A percentile compares a stretch with the other conserved stretches of the same genome.
These are phyloP conservation scores for Quercus agrifolia DNA, from an alignment of 306 rosid species.

Conservation along the genomic window DNA sequence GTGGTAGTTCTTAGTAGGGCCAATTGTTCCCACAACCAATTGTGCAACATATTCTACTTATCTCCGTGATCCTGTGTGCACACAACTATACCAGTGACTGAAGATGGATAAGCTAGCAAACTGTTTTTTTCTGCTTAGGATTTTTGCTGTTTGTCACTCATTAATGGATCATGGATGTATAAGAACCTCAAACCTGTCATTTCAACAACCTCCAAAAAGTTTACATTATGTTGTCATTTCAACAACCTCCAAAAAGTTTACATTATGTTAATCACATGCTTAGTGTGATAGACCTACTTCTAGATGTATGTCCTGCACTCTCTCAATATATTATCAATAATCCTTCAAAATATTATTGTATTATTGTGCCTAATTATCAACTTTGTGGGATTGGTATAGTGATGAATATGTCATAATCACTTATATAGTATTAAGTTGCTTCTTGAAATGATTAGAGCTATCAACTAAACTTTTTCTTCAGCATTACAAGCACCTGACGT, in stretches of 20 bases:
- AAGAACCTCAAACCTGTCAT: conserved; percentile 26
- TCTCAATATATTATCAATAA: background rate
- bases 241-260: background rate
- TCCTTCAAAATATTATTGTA: background rate
- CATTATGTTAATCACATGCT: conserved; percentile 13
- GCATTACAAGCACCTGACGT: background rate
- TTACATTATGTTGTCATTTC: conserved; percentile 8
- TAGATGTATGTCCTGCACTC: background rate
- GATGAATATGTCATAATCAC: background rate
- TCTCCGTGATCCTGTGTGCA: conserved; percentile 32
- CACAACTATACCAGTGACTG: conserved; percentile 25
- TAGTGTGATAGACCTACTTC: conserved; percentile 19
- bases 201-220: background rate
- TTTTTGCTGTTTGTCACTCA: conserved; percentile 20
- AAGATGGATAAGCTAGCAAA: conserved; percentile 19
- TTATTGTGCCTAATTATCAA: background rate
- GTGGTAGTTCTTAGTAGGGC: conserved; percentile 27
- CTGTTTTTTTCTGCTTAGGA: conserved; percentile 7
- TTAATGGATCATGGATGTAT: conserved; percentile 15
- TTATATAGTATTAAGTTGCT: background rate
- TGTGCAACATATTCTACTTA: conserved; percentile 28
- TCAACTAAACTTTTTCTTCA: background rate
- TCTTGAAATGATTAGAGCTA: background rate
- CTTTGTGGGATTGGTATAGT: background rate
- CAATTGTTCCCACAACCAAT: conserved; percentile 20